Base-by-base conservation (phyloP, 2,329 filamentous ascomycete genomes). In the Colletotrichum musicola region DNA sequence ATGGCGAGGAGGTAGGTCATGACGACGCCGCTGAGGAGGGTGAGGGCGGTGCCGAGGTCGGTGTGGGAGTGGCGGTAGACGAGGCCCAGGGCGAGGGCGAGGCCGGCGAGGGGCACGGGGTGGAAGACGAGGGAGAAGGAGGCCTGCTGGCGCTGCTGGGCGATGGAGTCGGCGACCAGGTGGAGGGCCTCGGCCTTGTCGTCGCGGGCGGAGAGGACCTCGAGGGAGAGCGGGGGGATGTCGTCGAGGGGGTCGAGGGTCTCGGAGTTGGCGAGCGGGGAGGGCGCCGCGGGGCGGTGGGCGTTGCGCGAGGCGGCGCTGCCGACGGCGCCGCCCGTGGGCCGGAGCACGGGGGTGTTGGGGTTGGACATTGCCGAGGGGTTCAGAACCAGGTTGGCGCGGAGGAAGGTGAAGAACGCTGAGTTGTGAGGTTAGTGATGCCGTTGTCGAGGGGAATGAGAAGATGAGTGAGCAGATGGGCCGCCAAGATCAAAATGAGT, bases 341-440 rank as follows among this genome's bases (percentile, higher is more conserved):
- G 84, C 79, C 87, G 82, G 76, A 90, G 82, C 74, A 88, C 85
- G 20, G 91, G 90, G 25, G 92, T 93, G 69, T 87, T 91, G 64
- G 85, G 84, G 69, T 88, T 85, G 56, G 91, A 90, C 71, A 91
- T 80, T 64, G 89, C 82, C 70, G 84, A 89, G 53, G 84, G 83
- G 59, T 84, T 86, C 66, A 95, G 89, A 74, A 91, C 90, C 63
- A 96, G 87, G 76, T 96, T 96, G 71, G 92, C 92, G 73, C 92
- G 90, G 16, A 96, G 86, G 73, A 93, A 95, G 64, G 90, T 92
- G 80, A 96, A 92, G 83, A 96, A 96, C 27, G 93, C 93, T 96
- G 79, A 27, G 4, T n/a, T 27, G n/a, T 10, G 30, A 35, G 30
- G 72, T 73, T 65, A 73, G 71, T 58, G 25, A 35, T 54, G 18